Percentiles rank a stretch among this genome's conserved stretches.
These are phyloP conservation scores for Zopfia rhizophila DNA, from an alignment of 2,329 filamentous ascomycete genomes.

Conservation along the genomic window DNA sequence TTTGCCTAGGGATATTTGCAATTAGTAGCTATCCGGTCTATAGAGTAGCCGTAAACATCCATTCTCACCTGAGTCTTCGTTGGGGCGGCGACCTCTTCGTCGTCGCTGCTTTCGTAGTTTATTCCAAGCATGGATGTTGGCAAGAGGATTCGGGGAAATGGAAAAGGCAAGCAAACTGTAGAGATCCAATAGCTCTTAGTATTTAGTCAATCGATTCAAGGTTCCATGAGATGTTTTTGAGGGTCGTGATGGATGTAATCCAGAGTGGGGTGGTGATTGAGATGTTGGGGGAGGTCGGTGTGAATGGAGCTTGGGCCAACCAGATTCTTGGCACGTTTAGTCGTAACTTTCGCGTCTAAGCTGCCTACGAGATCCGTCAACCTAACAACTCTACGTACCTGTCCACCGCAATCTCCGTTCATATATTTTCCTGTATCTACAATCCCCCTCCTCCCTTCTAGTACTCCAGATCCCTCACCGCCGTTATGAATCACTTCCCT, in stretches of 20 bases:
- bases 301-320: slow-evolving; percentile 44
- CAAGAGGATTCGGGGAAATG: not conserved
- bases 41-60: slow-evolving; percentile 23
- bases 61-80: slow-evolving; percentile 52
- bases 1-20: slow-evolving; percentile 11
- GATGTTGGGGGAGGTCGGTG: slow-evolving; percentile 11
- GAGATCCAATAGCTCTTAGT: too few relatives aligned
- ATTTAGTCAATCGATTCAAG: too few relatives aligned
- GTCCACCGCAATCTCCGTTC: slow-evolving; percentile 31
- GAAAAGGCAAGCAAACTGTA: too few relatives aligned
- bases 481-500: slow-evolving; percentile 72
- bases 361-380: slow-evolving; percentile 40
- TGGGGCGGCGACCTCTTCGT: slow-evolving; percentile 52
- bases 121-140: slow-evolving; percentile 53
- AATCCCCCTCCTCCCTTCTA: slow-evolving; percentile 2
- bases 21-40: slow-evolving; percentile 61
- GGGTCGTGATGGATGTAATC: too few relatives aligned
- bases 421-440: slow-evolving; percentile 9
- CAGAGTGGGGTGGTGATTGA: slow-evolving; percentile 1
- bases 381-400: slow-evolving; percentile 22
- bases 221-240: too few relatives aligned
- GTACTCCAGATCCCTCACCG: not conserved
- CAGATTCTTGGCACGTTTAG: slow-evolving; percentile 20
- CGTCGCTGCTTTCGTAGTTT: slow-evolving; percentile 58
- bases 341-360: slow-evolving; percentile 32